Conservation (phyloP, 1,139 yeast genomes). For the Debaryomycetaceae sp. region DNA sequence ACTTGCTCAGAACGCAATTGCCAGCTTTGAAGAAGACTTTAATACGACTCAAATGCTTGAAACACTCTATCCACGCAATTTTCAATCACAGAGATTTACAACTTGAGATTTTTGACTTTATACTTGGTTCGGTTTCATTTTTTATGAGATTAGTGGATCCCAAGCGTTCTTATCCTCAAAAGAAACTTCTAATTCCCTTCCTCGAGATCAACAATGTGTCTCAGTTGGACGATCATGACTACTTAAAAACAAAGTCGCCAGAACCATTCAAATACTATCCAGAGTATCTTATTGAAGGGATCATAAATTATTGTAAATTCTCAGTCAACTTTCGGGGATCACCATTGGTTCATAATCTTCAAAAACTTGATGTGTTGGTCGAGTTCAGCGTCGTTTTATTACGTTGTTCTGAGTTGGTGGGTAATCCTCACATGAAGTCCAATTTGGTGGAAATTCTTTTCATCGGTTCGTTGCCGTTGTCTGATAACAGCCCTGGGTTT, state of each 20-base stretch:
- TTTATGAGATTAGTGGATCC: conserved; percentile 74
- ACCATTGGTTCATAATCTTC: conserved; percentile 53
- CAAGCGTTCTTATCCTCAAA: conserved; percentile 56
- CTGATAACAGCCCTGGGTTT: conserved; percentile 65
- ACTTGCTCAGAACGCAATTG: conserved; percentile 32
- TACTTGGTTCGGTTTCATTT: conserved; percentile 72
- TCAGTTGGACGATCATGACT: conserved; percentile 66
- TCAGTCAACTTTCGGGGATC: conserved; percentile 56
- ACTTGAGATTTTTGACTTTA: conserved; percentile 67
- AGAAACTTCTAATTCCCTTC: conserved; percentile 60
- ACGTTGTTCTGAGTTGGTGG: conserved; percentile 80
- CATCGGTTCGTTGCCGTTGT: conserved; percentile 63
- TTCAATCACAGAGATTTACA: conserved; percentile 55
- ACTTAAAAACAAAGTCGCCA: conserved; percentile 61
- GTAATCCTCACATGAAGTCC: conserved; percentile 92
- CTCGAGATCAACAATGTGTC: conserved; percentile 47
- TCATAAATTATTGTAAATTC: conserved; percentile 70
- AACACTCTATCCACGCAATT: conserved; percentile 56
- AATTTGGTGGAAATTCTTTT: conserved; percentile 78
- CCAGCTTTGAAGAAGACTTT: conserved; percentile 44
- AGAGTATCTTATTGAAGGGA: conserved; percentile 80
- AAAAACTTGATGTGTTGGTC: conserved; percentile 55
- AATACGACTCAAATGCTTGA: conserved; percentile 38
- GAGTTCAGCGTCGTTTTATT: conserved; percentile 72
- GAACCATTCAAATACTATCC: conserved; percentile 83